Conservation (phyloP, 169 alveolate genomes). For the Cryptosporidium bovis region DNA sequence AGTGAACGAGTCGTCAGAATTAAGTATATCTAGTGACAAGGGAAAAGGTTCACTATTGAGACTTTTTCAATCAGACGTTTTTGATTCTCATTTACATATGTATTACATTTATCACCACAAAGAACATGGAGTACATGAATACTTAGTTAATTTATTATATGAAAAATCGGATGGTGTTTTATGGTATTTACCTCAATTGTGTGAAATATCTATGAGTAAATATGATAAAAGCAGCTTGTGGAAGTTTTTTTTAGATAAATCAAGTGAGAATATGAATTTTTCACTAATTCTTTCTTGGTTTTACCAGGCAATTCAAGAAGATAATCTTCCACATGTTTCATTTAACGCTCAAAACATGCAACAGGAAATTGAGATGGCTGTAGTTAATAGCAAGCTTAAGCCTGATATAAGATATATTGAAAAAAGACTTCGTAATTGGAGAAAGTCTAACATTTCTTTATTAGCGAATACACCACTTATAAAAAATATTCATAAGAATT, state of each 20-base stretch:
- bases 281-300: slow-evolving; percentile 90
- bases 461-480: background rate
- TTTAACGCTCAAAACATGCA: slow-evolving; percentile 84
- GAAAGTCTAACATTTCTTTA: slow-evolving; percentile 13
- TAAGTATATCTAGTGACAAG: slow-evolving; percentile 1
- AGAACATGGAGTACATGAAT: slow-evolving; percentile 91
- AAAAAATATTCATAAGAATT: background rate
- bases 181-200: slow-evolving; percentile 87
- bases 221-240: slow-evolving; percentile 56
- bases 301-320: slow-evolving; percentile 86
- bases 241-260: slow-evolving; percentile 81
- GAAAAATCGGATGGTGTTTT: slow-evolving; percentile 82
- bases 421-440: slow-evolving; percentile 35
- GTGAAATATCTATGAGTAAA: slow-evolving; percentile 70
- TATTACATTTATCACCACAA: slow-evolving; percentile 87
- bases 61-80: slow-evolving; percentile 88
- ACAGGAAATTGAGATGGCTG: slow-evolving; percentile 92
- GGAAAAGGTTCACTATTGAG: slow-evolving; percentile 86
- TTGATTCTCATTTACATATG: slow-evolving; percentile 89
- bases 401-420: slow-evolving; percentile 67
- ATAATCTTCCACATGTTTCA: slow-evolving; percentile 78
- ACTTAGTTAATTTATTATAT: slow-evolving; percentile 88
- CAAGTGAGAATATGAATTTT: slow-evolving; percentile 88
- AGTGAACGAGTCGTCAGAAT: background rate
- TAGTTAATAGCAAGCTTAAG: slow-evolving; percentile 88